Evolutionary conservation across 495 filamentous ascomycete genomes (phyloP).

Genomic region (Xylaria palmicola): DNA sequence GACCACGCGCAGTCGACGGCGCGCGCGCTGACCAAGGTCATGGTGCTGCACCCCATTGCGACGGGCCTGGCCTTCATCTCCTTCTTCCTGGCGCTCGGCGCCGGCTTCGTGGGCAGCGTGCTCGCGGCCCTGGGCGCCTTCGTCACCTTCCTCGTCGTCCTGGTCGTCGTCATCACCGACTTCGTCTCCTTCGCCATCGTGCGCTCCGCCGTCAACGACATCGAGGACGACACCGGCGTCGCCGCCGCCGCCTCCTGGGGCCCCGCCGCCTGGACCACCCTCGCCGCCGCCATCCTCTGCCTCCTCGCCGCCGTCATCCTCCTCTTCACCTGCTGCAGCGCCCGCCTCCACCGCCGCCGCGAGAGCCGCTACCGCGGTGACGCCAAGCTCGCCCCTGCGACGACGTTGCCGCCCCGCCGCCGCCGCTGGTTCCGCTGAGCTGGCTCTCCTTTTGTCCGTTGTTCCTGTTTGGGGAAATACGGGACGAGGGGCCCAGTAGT

Average conservation of each 20-base stretch:
- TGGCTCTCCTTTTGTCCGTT: not conserved
- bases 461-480: not conserved
- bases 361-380: conserved; percentile 12
- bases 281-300: conserved; percentile 50
- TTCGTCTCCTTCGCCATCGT: conserved; percentile 57
- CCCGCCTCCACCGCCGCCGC: conserved; percentile 32
- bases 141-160: conserved; percentile 53
- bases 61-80: conserved; percentile 58
- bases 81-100: conserved; percentile 53
- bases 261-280: conserved; percentile 49
- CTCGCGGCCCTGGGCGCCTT: conserved; percentile 48
- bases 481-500: too few species aligned
- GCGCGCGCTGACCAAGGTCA: conserved; percentile 51
- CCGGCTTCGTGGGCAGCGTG: conserved; percentile 53
- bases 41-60: conserved; percentile 62
- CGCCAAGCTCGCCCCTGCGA: not conserved
- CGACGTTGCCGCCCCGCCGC: not conserved
- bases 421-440: conserved; percentile 7
- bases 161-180: conserved; percentile 55
- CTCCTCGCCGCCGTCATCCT: conserved; percentile 55
- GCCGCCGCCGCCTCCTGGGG: conserved; percentile 42
- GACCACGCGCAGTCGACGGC: conserved; percentile 41
- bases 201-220: conserved; percentile 47
- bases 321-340: conserved; percentile 57
- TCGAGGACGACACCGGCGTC: conserved; percentile 8